Percentiles rank a stretch among this genome's conserved stretches.
Evolutionary conservation across 1,284 basidiomycete genomes (phyloP).

Genomic region (Puccinia hordei): DNA sequence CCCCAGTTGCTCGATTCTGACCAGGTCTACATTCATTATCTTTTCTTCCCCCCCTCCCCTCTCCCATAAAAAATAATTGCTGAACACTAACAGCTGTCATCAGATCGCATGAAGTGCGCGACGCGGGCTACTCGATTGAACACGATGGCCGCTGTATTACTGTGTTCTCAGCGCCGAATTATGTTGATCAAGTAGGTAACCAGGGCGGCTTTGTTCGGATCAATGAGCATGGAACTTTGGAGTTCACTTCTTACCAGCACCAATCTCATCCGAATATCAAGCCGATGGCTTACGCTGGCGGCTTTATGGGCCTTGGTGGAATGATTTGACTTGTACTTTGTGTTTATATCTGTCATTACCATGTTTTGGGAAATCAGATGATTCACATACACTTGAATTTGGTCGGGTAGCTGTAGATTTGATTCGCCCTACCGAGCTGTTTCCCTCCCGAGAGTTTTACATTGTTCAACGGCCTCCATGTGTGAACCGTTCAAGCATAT

Average conservation of each 20-base stretch:
- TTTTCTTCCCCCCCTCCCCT: background rate
- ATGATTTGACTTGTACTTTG: slow-evolving; percentile 1
- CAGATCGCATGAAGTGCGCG: slow-evolving; percentile 94
- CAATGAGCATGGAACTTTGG: slow-evolving; percentile 55
- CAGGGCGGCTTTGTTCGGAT: slow-evolving; percentile 56
- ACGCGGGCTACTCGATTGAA: slow-evolving; percentile 79
- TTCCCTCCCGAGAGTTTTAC: no score
- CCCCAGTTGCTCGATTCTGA: background rate
- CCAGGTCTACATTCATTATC: no score
- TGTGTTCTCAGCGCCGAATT: slow-evolving; percentile 63
- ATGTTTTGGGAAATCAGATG: background rate
- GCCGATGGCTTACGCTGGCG: slow-evolving; percentile 56
- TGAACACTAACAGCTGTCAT: slow-evolving; percentile 82
- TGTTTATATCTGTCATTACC: background rate
- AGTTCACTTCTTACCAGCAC: slow-evolving; percentile 55
- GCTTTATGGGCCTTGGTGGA: slow-evolving; percentile 49
- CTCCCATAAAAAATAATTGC: slow-evolving; percentile 59
- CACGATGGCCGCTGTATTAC: slow-evolving; percentile 87
- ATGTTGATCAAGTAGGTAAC: slow-evolving; percentile 58
- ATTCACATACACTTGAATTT: background rate
- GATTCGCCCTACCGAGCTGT: no score
- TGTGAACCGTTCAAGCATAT: no score
- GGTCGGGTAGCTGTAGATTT: no score
- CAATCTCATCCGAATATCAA: slow-evolving; percentile 55
- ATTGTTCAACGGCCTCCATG: no score